Base-by-base conservation (phyloP, 495 filamentous ascomycete genomes). In the Antarctomyces pellizariae region DNA sequence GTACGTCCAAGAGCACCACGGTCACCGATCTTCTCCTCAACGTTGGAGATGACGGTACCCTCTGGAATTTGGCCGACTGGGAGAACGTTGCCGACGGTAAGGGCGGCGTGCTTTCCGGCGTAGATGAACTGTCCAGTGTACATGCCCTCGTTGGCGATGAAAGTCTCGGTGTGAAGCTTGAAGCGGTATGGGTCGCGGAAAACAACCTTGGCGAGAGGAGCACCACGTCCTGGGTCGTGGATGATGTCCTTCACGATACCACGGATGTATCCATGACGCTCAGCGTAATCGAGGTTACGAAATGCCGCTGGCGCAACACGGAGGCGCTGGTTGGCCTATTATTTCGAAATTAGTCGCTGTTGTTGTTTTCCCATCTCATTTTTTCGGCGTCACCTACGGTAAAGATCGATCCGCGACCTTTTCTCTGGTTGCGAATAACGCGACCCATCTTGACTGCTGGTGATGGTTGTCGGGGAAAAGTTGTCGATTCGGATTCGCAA, bases 61-160 rank as follows among this genome's bases (percentile, higher is more conserved):
- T 99, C 86, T 36, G 86, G 86, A 52, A 93, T 70, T 43, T 75
- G 79, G 47, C 64, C 66, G 34, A 99, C 69, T 36, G 86, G 86
- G 25, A 99, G 76, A 49, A 99, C 58, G 62, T 99, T 99, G 50
- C 86, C 86, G 49, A 99, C 69, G 46, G 71, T 95, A 38, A 99
- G 66, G 33, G 68, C 61, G 41, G 86, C 89, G 59, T 90, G 79
- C 75, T 99, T 99, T 52, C 86, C 86, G 54, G 84, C 83, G 58
- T 95, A 99, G 74, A 99, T 82, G 67, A 99, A 99, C 62, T 92
- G 83, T 42, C 86, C 86, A 37, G 86, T 92, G 78, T 99, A 99
- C 84, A 95, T 92, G 61, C 86, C 86, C 68, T 99, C 86, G 60
- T 93, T 95, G 54, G 89, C 86, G 51, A 99, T 95, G 70, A 97